A percentile compares a stretch with the other conserved stretches of the same genome.
phyloP scores from a whole-genome alignment of 78 protist species.

The Dictyostelium purpureum region DNA sequence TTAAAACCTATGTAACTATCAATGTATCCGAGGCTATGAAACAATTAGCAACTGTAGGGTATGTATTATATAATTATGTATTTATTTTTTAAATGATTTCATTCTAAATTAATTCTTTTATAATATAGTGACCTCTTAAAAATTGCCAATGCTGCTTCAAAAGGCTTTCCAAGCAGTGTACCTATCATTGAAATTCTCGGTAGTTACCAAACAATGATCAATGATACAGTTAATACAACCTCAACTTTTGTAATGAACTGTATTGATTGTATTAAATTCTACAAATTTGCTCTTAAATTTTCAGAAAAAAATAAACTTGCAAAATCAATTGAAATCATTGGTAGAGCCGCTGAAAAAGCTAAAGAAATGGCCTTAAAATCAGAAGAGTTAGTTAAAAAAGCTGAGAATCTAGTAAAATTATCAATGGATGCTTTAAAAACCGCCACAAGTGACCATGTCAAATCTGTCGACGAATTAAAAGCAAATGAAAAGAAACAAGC shows the following conservation, averaged over 20 bases:
- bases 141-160: neutral
- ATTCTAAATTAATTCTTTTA: too few relatives aligned
- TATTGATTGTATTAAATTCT: neutral
- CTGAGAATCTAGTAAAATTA: neutral
- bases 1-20: neutral
- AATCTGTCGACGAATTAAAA: neutral
- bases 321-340: neutral
- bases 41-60: neutral
- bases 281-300: neutral
- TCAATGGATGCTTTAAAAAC: neutral
- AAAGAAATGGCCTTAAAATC: neutral
- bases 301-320: neutral
- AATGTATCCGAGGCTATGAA: neutral
- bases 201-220: neutral
- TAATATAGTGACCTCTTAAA: neutral
- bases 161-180: neutral
- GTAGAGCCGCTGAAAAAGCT: neutral
- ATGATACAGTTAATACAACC: neutral
- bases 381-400: neutral
- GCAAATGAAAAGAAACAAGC: neutral
- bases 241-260: neutral
- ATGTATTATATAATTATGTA: too few relatives aligned
- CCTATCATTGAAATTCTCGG: neutral
- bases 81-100: too few relatives aligned
- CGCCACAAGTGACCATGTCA: neutral